Percentiles rank a stretch among this genome's conserved stretches.
Evolutionary conservation across 495 filamentous ascomycete species (phyloP).

Genomic region (Hyaloscypha hepaticicola): DNA sequence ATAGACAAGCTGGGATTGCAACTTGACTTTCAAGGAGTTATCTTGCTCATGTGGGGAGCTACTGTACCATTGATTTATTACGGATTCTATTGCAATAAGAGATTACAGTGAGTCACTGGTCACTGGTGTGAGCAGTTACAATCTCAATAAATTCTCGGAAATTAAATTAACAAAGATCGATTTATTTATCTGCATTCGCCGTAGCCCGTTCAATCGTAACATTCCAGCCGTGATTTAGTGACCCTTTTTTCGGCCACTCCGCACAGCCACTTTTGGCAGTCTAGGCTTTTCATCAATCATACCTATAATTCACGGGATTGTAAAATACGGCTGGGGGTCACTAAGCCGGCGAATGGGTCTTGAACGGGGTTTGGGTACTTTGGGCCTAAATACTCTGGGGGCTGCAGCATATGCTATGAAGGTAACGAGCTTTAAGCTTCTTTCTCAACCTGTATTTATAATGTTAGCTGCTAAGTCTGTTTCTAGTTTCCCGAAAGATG

Average conservation of each 20-base stretch:
- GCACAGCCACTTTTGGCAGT: constrained; percentile 42
- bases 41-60: constrained; percentile 54
- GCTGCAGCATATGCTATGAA: constrained; percentile 41
- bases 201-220: constrained; percentile 38
- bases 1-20: constrained; percentile 42
- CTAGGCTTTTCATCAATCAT: constrained; percentile 45
- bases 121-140: constrained; percentile 15
- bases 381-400: constrained; percentile 41
- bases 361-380: constrained; percentile 41
- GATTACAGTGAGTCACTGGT: constrained; percentile 41
- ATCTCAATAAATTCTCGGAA: constrained; percentile 16
- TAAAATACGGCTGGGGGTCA: constrained; percentile 37
- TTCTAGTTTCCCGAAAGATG: constrained; percentile 47
- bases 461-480: neutral
- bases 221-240: constrained; percentile 38
- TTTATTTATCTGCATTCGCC: constrained; percentile 30
- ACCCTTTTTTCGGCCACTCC: constrained; percentile 35
- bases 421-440: constrained; percentile 1
- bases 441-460: constrained; percentile 29
- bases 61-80: constrained; percentile 53
- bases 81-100: constrained; percentile 43
- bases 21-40: constrained; percentile 52
- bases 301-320: constrained; percentile 44
- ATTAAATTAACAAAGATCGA: constrained; percentile 1
- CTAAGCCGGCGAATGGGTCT: constrained; percentile 45